phyloP scores from a whole-genome alignment of 352 stramenopile genomes.

The Globisporangium heterothallicum region DNA sequence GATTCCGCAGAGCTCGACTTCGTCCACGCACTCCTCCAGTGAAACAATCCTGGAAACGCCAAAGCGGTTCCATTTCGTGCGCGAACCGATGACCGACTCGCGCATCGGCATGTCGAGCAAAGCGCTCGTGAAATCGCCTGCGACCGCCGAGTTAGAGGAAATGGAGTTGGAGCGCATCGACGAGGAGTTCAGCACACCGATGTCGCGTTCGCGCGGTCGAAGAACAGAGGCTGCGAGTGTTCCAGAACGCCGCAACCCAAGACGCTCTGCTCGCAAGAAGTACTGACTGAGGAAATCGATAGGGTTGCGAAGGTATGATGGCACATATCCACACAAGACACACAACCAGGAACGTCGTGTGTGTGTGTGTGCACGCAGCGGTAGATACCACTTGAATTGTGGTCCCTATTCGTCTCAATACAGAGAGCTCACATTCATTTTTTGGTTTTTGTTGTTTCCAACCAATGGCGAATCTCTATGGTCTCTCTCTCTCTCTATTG shows the following conservation, averaged over 20 bases:
- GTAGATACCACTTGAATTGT: too few relatives aligned
- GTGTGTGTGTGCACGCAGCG: too few relatives aligned
- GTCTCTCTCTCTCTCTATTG: constrained; percentile 3
- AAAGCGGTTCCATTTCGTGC: constrained; percentile 75
- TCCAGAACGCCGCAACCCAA: constrained; percentile 69
- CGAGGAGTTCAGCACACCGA: constrained; percentile 77
- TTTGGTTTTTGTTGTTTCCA: too few relatives aligned
- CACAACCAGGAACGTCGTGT: too few relatives aligned
- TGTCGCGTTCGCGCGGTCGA: constrained; percentile 39
- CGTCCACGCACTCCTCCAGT: constrained; percentile 20
- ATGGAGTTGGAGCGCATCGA: constrained; percentile 79
- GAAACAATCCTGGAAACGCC: constrained; percentile 46
- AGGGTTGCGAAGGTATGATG: too few relatives aligned
- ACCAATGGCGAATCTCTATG: too few relatives aligned
- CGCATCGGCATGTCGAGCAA: constrained; percentile 26
- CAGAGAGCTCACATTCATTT: too few relatives aligned
- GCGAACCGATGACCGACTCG: constrained; percentile 56
- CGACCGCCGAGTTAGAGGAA: constrained; percentile 54
- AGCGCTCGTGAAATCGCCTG: constrained; percentile 36
- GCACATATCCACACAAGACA: too few relatives aligned
- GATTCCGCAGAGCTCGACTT: constrained; percentile 25
- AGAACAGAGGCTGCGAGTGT: constrained; percentile 55
- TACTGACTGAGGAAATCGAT: constrained; percentile 38
- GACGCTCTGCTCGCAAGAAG: constrained; percentile 54
- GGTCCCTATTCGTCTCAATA: too few relatives aligned